Percentiles rank a stretch among this genome's conserved stretches.
phyloP scores from a whole-genome alignment of 2,329 filamentous ascomycete genomes.

The Fusarium abutilonis region DNA sequence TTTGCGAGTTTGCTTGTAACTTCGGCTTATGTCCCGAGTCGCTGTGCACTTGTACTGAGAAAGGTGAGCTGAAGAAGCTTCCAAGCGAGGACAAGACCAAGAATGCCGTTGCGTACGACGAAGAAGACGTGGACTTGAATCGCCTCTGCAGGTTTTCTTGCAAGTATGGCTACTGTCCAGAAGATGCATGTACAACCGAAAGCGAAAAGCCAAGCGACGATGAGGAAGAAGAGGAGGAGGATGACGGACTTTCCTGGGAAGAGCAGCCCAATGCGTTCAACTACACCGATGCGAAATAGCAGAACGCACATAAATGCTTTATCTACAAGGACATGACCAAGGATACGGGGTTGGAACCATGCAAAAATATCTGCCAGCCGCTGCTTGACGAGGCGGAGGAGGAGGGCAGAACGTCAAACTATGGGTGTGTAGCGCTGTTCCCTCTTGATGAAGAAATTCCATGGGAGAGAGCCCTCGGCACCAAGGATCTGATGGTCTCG shows the following conservation, averaged over 20 bases:
- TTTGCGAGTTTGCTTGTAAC: neutral
- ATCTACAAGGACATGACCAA: neutral
- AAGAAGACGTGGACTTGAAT: neutral
- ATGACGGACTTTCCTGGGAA: neutral
- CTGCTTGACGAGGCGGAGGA: neutral
- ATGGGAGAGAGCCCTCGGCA: neutral
- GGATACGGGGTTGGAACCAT: neutral
- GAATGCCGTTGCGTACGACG: neutral
- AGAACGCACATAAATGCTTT: neutral
- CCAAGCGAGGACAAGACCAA: neutral
- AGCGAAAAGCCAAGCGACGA: neutral
- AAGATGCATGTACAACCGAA: neutral
- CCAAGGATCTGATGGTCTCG: neutral
- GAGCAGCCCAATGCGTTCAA: neutral
- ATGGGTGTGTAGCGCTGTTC: neutral
- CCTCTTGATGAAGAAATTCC: conserved; percentile 3
- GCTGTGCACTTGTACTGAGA: neutral
- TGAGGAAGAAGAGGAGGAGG: neutral
- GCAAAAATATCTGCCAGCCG: neutral
- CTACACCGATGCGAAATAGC: neutral
- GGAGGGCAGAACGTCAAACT: neutral
- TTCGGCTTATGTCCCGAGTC: neutral
- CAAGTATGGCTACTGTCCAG: conserved; percentile 2
- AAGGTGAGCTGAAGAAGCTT: neutral
- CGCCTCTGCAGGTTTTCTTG: conserved; percentile 1